Conservation (phyloP, 139 green algal genomes). For the Desmodesmus armatus region DNA sequence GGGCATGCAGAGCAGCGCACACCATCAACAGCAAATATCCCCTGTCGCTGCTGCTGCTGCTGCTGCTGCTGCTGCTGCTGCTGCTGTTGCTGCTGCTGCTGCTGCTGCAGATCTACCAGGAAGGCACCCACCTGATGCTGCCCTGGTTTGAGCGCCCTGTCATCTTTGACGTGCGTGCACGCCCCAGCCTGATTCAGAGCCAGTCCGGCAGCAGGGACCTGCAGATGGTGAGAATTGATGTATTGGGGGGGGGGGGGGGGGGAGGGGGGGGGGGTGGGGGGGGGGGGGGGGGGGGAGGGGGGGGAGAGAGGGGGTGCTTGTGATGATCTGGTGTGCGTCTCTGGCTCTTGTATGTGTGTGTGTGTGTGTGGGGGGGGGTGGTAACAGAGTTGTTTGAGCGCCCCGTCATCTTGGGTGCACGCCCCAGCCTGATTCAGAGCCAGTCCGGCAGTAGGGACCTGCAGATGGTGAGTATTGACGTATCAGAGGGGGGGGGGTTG, state of each 20-base stretch:
- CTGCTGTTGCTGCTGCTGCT: constrained; percentile 6
- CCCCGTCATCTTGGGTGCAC: background rate
- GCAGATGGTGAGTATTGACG: constrained; percentile 98
- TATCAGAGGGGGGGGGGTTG: no score
- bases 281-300: no score
- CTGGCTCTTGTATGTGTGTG: background rate
- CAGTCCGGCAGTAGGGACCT: constrained; percentile 94
- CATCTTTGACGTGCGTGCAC: constrained; percentile 97
- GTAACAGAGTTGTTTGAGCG: background rate
- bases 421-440: constrained; percentile 85
- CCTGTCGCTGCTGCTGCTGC: no score
- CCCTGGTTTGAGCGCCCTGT: constrained; percentile 98
- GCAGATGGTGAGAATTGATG: constrained; percentile 89
- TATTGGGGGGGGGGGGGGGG: background rate
- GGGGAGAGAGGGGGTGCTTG: no score
- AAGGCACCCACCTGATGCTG: constrained; percentile 98
- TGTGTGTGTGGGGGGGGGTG: background rate
- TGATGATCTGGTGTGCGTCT: background rate
- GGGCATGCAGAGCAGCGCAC: no score
- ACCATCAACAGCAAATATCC: no score
- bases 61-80: background rate
- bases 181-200: constrained; percentile 93
- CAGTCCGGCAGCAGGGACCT: constrained; percentile 94
- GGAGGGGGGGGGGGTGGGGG: no score
- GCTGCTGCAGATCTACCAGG: constrained; percentile 87